Base-by-base conservation (phyloP, 805 yeast species). In the Metschnikowia henanensis region DNA sequence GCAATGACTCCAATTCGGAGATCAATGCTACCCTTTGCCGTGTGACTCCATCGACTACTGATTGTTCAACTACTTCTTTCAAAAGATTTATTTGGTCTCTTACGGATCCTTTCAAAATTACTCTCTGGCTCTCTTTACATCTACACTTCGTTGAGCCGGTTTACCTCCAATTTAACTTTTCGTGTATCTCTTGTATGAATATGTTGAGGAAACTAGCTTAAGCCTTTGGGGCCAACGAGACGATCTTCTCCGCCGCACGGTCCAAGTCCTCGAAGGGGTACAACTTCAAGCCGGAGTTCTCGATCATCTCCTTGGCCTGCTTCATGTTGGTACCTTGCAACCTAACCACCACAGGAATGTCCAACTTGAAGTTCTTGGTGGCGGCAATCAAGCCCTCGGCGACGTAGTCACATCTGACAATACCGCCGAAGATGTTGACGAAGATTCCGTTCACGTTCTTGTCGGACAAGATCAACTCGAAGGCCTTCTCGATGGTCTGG, bases 351-450 rank as follows among this genome's bases (percentile, higher is more conserved):
- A 94, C 94, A 56, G 99, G 99, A 44, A 94, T 87, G 52, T 79
- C 82, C 67, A 94, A 83, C 61, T 86, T 83, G 77, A 94, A 81
- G 76, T 85, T 86, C 74, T 89, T 89, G 55, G 97, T 83, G 42
- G 97, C 97, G 55, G 91, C 87, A 60, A 94, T 91, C 66, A 94
- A 81, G 72, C 99, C 99, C 74, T 84, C 83, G 60, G 99, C 99
- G 53, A 94, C 97, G 75, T 83, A 89, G 75, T 94, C 99, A 75
- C 99, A 94, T 80, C 99, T 89, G 59, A 94, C 99, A 59, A 94
- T 94, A 77, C 99, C 99, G 69, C 99, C 99, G 62, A 94, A 94
- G 62, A 94, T 94, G 81, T 94, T 94, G 64, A 94, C 98, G 60
- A 94, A 92, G 68, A 94, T 94, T 65, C 97, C 96, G 61, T 87